A percentile compares a stretch with the other conserved stretches of the same genome.
These are phyloP conservation scores for Boletus reticuloceps DNA, from an alignment of 768 basidiomycete species.

Conservation along the genomic window DNA sequence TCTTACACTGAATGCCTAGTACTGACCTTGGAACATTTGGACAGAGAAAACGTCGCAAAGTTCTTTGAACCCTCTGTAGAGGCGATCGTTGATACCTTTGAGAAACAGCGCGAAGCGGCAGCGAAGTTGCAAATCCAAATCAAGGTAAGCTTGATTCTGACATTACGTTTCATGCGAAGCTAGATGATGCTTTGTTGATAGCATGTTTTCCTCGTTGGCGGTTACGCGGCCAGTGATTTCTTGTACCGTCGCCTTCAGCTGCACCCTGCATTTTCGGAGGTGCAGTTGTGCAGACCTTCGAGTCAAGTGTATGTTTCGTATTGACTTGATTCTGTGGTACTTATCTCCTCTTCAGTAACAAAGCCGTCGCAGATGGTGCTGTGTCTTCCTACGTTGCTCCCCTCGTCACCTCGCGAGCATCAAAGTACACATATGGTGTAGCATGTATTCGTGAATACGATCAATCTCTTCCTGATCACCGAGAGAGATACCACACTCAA, in stretches of 20 bases:
- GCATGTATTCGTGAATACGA: neutral
- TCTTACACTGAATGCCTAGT: neutral
- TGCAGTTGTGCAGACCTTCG: slow-evolving; percentile 46
- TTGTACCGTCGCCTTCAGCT: slow-evolving; percentile 40
- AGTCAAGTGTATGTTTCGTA: slow-evolving; percentile 40
- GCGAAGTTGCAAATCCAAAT: slow-evolving; percentile 24
- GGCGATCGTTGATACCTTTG: slow-evolving; percentile 32
- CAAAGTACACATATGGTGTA: slow-evolving; percentile 21
- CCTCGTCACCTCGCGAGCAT: slow-evolving; percentile 41
- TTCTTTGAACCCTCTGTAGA: slow-evolving; percentile 44
- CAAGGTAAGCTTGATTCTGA: slow-evolving; percentile 8
- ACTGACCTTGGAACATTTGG: neutral
- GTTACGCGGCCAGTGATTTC: slow-evolving; percentile 47
- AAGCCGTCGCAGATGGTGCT: slow-evolving; percentile 52
- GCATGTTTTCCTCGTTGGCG: slow-evolving; percentile 48
- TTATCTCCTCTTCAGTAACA: slow-evolving; percentile 29
- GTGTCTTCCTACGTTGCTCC: slow-evolving; percentile 21
- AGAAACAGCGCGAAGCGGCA: slow-evolving; percentile 20
- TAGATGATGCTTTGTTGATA: slow-evolving; percentile 1
- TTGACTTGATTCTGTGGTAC: neutral
- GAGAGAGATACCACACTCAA: no score
- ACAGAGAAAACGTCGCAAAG: slow-evolving; percentile 33
- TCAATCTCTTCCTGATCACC: slow-evolving; percentile 34
- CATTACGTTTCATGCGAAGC: neutral
- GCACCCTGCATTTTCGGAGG: slow-evolving; percentile 29